Percentiles rank a stretch among this genome's conserved stretches.
phyloP scores from a whole-genome alignment of 2,329 filamentous ascomycete genomes.

The Aspergillus sclerotialis region DNA sequence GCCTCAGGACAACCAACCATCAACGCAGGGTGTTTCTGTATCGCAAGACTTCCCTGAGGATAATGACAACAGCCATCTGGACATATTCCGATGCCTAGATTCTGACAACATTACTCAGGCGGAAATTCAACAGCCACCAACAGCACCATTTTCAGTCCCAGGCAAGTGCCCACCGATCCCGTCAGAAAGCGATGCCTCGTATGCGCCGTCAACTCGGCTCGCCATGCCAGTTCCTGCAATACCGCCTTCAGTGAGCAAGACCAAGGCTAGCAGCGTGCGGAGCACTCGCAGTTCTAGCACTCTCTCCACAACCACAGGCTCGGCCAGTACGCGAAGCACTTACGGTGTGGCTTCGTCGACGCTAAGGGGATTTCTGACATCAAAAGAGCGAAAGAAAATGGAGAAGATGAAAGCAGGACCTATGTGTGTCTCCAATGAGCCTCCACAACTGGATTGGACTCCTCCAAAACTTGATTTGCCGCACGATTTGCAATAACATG shows the following conservation, averaged over 20 bases:
- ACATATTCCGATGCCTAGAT: conserved; percentile 14
- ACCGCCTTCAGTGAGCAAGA: conserved; percentile 13
- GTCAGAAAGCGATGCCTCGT: conserved; percentile 16
- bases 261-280: conserved; percentile 27
- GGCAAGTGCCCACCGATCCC: conserved; percentile 12
- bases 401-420: conserved; percentile 19
- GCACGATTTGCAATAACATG: conserved; percentile 20
- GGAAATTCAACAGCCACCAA: conserved; percentile 15
- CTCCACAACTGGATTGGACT: conserved; percentile 31
- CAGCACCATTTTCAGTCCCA: conserved; percentile 15
- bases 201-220: conserved; percentile 16
- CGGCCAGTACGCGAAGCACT: conserved; percentile 25
- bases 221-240: conserved; percentile 26
- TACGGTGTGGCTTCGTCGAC: conserved; percentile 31
- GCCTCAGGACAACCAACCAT: conserved; percentile 9
- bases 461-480: conserved; percentile 30
- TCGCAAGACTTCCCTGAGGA: conserved; percentile 3
- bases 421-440: conserved; percentile 25
- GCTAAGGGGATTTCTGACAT: conserved; percentile 27
- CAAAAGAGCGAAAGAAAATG: conserved; percentile 21
- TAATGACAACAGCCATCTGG: conserved; percentile 8
- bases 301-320: conserved; percentile 26
- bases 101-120: conserved; percentile 11
- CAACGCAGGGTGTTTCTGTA: conserved; percentile 5
- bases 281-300: conserved; percentile 32